A percentile compares a stretch with the other conserved stretches of the same genome.
These are phyloP conservation scores for Senecio squalidus DNA, from an alignment of 140 eudicot genomes.

Conservation along the genomic window DNA sequence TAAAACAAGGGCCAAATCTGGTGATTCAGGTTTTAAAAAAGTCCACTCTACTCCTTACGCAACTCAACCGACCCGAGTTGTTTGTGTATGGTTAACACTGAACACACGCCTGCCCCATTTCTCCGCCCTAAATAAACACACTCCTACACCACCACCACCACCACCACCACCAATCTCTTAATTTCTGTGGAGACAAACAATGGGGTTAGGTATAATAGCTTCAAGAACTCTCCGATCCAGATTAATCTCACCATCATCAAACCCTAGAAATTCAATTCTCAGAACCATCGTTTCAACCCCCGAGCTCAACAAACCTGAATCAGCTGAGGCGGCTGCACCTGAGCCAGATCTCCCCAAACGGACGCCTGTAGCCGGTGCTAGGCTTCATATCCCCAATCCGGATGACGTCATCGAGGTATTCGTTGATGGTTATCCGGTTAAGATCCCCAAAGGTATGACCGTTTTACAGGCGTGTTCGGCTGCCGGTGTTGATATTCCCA, in stretches of 20 bases:
- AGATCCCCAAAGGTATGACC: conserved; percentile 90
- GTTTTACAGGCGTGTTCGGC: conserved; percentile 87
- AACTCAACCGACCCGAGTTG: too few relatives aligned
- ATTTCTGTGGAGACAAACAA: too few relatives aligned
- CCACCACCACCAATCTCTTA: not conserved
- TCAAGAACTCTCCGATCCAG: conserved; percentile 58
- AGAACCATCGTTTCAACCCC: conserved; percentile 70
- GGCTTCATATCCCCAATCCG: conserved; percentile 67
- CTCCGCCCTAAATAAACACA: not conserved
- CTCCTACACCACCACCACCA: not conserved
- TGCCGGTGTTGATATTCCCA: conserved; percentile 81
- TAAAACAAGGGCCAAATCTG: too few relatives aligned
- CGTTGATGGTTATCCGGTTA: conserved; percentile 92
- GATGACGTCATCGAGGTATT: conserved; percentile 89
- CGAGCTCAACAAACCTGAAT: conserved; percentile 62
- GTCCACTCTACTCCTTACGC: too few relatives aligned
- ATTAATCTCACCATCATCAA: not conserved
- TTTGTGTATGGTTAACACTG: too few relatives aligned
- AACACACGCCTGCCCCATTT: too few relatives aligned
- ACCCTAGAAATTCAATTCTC: conserved; percentile 18
- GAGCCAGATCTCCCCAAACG: conserved; percentile 38
- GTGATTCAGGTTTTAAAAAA: too few relatives aligned
- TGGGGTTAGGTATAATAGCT: conserved; percentile 64
- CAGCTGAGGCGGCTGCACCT: conserved; percentile 25
- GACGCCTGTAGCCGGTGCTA: conserved; percentile 65